phyloP scores from a whole-genome alignment of 78 protist species.

The Planoprotostelium fungivorum region DNA sequence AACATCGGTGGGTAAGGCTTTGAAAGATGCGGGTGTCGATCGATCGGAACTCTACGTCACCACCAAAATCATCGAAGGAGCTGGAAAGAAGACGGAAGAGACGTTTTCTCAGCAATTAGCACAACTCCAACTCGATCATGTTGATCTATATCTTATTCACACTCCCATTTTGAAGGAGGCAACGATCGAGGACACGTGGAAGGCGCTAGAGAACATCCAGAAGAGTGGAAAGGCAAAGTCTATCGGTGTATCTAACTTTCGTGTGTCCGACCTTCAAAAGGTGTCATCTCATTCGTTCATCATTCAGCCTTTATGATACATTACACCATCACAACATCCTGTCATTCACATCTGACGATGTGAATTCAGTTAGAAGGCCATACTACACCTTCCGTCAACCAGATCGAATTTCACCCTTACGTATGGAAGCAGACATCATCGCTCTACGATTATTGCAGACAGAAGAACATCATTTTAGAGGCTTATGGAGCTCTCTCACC shows the following conservation, averaged over 20 bases:
- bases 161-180: neutral
- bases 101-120: neutral
- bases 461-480: neutral
- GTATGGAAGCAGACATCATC: neutral
- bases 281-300: neutral
- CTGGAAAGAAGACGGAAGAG: neutral
- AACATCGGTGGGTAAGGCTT: neutral
- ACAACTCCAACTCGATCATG: neutral
- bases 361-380: neutral
- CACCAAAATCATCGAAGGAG: neutral
- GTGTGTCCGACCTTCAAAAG: neutral
- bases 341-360: neutral
- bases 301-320: too few species aligned
- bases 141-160: neutral
- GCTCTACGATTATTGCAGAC: neutral
- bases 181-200: neutral
- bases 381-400: neutral
- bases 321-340: too few species aligned
- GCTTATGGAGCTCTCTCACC: neutral
- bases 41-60: neutral
- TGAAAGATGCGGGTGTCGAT: neutral
- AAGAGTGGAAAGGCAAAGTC: neutral
- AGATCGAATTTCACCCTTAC: neutral
- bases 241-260: neutral
- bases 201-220: neutral